Evolutionary conservation across 164 flowering plant genomes (phyloP), one percentile per base, ranked within the genome.

Genomic region (Magnolia sinica): DNA sequence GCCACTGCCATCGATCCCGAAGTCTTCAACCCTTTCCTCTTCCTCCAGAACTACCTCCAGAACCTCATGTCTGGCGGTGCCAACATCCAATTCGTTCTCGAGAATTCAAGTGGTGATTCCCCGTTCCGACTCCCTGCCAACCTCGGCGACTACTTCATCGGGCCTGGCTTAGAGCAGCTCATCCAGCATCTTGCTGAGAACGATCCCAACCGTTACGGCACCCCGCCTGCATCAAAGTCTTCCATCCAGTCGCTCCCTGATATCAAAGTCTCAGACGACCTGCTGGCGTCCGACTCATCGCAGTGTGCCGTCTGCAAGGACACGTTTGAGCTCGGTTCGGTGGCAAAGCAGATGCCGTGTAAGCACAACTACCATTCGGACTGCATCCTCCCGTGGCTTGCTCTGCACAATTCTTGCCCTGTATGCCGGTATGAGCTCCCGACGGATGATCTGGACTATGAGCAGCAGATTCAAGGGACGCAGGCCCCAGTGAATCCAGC

Each of bases 141-240:
- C 71, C 72, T 91, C 0, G 96, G 97, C 2, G 98, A 94, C 70
- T 94, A 92, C 78, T 91, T 91, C 81, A 71, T 92, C 14, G 98
- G 98, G 18, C 92, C 96, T 3, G 96, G 96, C 1, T 83, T 92
- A 23, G 98, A 94, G 87, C 97, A 94, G 61, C 78, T 94, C 83
- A 94, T 94, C 78, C 98, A 94, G 78, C 98, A 94, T 77, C 86
- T 94, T 1, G 97, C 97, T 1, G 98, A 94, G 86, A 94, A 92
- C 71, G 98, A 92, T 78, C 98, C 97, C 0, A 91, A 91, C 61
- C 85, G 98, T 0, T 83, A 90, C 9, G 98, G 98, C 1, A 89
- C 96, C 3, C 98, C 98, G 0, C 98, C 98, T 0, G 98, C 98
- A 0, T 79, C 98, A 2, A 92, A 92, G 69, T 82, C 91, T 0